phyloP scores from a whole-genome alignment of 106 monocot species.

The Dendrobium nobile region DNA sequence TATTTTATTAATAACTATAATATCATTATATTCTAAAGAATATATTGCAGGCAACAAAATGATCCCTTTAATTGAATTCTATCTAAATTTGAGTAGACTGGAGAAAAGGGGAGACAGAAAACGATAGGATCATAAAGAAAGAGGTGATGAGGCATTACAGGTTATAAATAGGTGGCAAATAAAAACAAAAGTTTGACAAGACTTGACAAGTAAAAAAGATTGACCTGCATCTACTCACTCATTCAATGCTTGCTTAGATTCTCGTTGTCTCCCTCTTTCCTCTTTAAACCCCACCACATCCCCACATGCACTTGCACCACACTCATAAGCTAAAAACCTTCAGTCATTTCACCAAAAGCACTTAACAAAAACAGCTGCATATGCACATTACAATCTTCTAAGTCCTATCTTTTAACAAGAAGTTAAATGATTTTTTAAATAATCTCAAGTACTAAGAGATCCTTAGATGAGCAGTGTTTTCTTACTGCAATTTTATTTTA shows the following conservation, averaged over 20 bases:
- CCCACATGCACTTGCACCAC: conserved; percentile 1
- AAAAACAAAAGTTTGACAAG: conserved; percentile 7
- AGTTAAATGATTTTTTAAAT: too few species aligned
- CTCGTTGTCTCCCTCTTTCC: conserved; percentile 7
- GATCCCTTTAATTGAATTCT: too few species aligned
- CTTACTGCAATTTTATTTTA: too few species aligned
- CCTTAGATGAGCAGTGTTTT: too few species aligned
- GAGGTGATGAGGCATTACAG: conserved; percentile 1
- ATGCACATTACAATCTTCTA: too few species aligned
- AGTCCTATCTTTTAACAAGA: too few species aligned
- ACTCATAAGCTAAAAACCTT: background rate
- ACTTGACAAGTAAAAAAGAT: conserved; percentile 5
- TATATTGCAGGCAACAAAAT: too few species aligned
- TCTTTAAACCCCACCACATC: conserved; percentile 5
- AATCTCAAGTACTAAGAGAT: too few species aligned
- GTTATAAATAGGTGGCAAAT: conserved; percentile 10
- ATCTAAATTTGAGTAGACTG: background rate
- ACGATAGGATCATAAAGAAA: conserved; percentile 4
- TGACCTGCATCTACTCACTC: background rate
- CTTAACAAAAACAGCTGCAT: too few species aligned
- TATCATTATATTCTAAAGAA: too few species aligned
- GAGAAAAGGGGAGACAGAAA: conserved; percentile 1
- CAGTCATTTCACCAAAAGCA: background rate
- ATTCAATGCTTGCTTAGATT: conserved; percentile 8
- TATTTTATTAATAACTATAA: too few species aligned